phyloP scores from a whole-genome alignment of 768 basidiomycete species.

The Dendrothele bispora region DNA sequence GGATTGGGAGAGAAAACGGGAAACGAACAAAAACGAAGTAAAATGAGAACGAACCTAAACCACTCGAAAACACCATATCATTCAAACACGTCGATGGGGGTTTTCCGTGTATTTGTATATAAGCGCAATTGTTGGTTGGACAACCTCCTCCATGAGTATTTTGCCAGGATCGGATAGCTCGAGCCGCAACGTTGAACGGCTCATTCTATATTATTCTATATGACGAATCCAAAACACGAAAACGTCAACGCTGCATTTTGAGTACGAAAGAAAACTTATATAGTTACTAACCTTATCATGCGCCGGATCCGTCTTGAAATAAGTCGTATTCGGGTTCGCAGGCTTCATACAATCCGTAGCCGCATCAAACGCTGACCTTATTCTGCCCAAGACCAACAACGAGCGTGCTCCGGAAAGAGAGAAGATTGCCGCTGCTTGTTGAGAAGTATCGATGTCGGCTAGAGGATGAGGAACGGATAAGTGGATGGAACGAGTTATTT shows the following conservation, averaged over 20 bases:
- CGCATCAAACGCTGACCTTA: slow-evolving; percentile 1
- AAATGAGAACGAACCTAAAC: slow-evolving; percentile 35
- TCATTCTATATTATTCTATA: slow-evolving; percentile 31
- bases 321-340: slow-evolving; percentile 13
- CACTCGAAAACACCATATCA: slow-evolving; percentile 47
- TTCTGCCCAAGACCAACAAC: slow-evolving; percentile 5
- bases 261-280: too few relatives aligned
- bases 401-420: background rate
- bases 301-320: slow-evolving; percentile 46
- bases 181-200: slow-evolving; percentile 42
- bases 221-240: background rate
- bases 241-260: slow-evolving; percentile 7
- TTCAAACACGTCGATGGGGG: slow-evolving; percentile 31
- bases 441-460: slow-evolving; percentile 6
- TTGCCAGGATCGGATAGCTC: slow-evolving; percentile 41
- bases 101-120: slow-evolving; percentile 51
- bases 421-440: slow-evolving; percentile 9
- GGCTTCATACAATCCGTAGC: slow-evolving; percentile 29
- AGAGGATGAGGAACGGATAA: slow-evolving; percentile 10
- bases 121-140: slow-evolving; percentile 37
- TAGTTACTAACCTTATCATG: slow-evolving; percentile 36
- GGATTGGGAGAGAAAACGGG: too few relatives aligned
- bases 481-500: slow-evolving; percentile 2
- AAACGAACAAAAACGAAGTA: too few relatives aligned
- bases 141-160: slow-evolving; percentile 36